Conservation (phyloP, 345 rosid genomes). For the Clarkia xantiana region DNA sequence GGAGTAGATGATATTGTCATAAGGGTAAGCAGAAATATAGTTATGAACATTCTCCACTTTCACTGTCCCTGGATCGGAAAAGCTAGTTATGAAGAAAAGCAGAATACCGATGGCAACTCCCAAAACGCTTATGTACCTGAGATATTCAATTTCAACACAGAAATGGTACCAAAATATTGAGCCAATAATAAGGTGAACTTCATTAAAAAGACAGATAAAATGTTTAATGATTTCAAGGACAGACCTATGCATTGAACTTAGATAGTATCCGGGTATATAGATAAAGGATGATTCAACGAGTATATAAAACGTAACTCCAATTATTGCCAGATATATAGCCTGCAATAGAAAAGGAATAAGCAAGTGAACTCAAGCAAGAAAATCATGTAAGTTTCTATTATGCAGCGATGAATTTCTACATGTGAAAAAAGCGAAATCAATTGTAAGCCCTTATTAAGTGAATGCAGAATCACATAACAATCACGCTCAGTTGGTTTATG, state of each 20-base stretch:
- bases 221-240: not conserved
- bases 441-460: too few relatives aligned
- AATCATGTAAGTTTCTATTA: not conserved
- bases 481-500: too few relatives aligned
- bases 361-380: not conserved
- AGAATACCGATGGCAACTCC: conserved; percentile 61
- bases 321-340: conserved; percentile 59
- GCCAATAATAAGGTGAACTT: not conserved
- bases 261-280: conserved; percentile 81
- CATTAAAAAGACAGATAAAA: not conserved
- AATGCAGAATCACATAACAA: too few relatives aligned
- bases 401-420: too few relatives aligned
- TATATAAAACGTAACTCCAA: conserved; percentile 54
- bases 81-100: conserved; percentile 68
- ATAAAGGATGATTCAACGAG: conserved; percentile 41
- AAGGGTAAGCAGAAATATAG: conserved; percentile 65
- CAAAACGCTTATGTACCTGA: conserved; percentile 60
- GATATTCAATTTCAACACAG: not conserved
- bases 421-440: too few relatives aligned
- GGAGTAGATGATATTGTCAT: conserved; percentile 54
- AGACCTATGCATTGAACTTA: conserved; percentile 70
- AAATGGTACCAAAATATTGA: too few relatives aligned
- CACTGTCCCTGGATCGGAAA: conserved; percentile 85
- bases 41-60: conserved; percentile 47
- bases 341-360: conserved; percentile 16